Conservation (phyloP, 163 green algal species). For the Chlamydomonas reinhardtii region DNA sequence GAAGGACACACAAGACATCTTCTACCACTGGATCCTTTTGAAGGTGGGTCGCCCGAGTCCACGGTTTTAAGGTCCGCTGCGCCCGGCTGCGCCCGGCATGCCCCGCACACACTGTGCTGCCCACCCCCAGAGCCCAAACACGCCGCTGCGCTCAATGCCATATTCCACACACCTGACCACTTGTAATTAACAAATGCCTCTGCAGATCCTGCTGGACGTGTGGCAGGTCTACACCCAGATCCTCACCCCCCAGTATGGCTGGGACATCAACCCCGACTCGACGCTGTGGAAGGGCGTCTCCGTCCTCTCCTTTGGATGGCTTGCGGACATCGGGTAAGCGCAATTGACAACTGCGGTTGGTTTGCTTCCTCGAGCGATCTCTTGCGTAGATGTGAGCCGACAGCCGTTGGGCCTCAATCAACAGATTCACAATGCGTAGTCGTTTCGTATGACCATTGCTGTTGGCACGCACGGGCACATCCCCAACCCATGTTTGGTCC, state of each 20-base stretch:
- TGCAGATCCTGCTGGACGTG: background rate
- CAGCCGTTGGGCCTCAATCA: too few relatives aligned
- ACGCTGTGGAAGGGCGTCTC: background rate
- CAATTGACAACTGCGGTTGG: too few relatives aligned
- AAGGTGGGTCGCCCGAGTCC: background rate
- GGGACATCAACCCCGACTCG: background rate
- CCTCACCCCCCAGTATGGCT: background rate
- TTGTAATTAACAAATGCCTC: background rate
- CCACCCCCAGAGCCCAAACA: too few relatives aligned
- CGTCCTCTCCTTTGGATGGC: background rate
- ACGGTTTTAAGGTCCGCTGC: too few relatives aligned
- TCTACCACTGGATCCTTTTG: slow-evolving; percentile 13
- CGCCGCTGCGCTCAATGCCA: background rate
- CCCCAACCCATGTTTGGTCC: too few relatives aligned
- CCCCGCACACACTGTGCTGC: too few relatives aligned
- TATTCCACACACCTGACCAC: background rate
- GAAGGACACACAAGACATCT: slow-evolving; percentile 5
- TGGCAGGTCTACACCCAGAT: background rate
- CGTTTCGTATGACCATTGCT: too few relatives aligned
- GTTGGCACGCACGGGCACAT: too few relatives aligned
- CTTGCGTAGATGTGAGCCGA: too few relatives aligned
- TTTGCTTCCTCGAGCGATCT: too few relatives aligned
- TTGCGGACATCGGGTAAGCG: background rate
- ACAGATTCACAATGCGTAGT: too few relatives aligned
- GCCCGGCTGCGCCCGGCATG: too few relatives aligned